phyloP scores from a whole-genome alignment of 2,329 filamentous ascomycete genomes.

The Ceratocystiopsis sp. region DNA sequence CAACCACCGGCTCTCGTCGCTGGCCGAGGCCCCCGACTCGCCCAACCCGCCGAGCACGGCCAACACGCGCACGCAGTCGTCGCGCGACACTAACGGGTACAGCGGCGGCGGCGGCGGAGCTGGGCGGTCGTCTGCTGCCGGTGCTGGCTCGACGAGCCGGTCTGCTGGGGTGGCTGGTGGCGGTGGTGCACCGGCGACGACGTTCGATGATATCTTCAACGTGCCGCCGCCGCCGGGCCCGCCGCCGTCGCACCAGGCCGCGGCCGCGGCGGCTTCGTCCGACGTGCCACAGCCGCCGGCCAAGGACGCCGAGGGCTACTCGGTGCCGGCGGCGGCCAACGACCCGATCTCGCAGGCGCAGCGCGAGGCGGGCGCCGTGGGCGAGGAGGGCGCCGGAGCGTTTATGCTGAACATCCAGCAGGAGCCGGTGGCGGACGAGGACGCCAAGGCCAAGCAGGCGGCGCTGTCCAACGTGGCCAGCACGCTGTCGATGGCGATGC shows the following conservation, averaged over 20 bases:
- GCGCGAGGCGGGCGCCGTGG: slow-evolving; percentile 35
- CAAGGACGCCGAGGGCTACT: slow-evolving; percentile 63
- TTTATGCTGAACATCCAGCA: slow-evolving; percentile 72
- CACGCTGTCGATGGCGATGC: slow-evolving; percentile 47
- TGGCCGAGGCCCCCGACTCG: slow-evolving; percentile 37
- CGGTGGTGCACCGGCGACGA: slow-evolving; percentile 11
- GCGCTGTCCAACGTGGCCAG: slow-evolving; percentile 62
- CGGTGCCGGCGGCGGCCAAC: slow-evolving; percentile 46
- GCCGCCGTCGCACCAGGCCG: slow-evolving; percentile 26
- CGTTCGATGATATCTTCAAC: slow-evolving; percentile 29
- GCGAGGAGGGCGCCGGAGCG: slow-evolving; percentile 29
- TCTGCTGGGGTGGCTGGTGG: background rate
- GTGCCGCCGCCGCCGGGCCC: slow-evolving; percentile 34
- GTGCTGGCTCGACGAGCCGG: background rate
- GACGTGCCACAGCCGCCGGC: slow-evolving; percentile 7
- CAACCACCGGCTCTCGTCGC: slow-evolving; percentile 34
- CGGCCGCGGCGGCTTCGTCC: slow-evolving; percentile 15
- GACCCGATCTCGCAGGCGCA: slow-evolving; percentile 57
- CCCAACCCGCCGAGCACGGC: slow-evolving; percentile 16
- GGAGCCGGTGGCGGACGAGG: slow-evolving; percentile 60
- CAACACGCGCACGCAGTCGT: slow-evolving; percentile 16
- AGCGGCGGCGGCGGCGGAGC: slow-evolving; percentile 15
- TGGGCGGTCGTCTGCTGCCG: background rate
- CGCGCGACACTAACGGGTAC: slow-evolving; percentile 29
- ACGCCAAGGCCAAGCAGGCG: slow-evolving; percentile 55